Conservation (phyloP, 495 filamentous ascomycete species). For the Xylaria acuta region DNA sequence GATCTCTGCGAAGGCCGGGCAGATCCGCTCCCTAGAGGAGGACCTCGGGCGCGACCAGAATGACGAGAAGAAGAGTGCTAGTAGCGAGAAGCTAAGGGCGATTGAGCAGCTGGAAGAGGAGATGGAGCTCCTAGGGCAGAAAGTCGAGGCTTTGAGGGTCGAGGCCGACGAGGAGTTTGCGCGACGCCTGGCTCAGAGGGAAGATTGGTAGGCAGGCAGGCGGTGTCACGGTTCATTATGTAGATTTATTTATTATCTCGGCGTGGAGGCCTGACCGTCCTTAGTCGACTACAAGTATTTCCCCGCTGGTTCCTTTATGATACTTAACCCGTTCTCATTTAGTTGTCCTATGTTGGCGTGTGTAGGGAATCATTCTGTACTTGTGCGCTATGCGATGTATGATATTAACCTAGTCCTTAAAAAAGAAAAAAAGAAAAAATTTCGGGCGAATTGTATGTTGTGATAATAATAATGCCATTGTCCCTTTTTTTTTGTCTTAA, state of each 20-base stretch:
- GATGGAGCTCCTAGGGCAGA: conserved; percentile 21
- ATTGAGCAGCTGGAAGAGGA: conserved; percentile 27
- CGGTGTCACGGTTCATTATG: neutral
- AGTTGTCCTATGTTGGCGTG: neutral
- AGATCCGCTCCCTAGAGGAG: conserved; percentile 26
- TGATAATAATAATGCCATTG: neutral
- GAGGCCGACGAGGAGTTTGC: conserved; percentile 36
- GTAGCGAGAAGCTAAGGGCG: neutral
- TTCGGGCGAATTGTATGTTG: neutral
- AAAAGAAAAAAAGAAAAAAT: neutral
- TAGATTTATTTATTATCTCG: neutral
- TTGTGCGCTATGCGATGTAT: neutral
- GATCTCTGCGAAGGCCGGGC: conserved; percentile 33
- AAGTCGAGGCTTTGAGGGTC: conserved; percentile 29
- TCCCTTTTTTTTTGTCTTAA: neutral
- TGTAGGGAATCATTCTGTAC: neutral
- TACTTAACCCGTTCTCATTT: neutral
- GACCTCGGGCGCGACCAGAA: conserved; percentile 13
- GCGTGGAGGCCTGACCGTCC: neutral
- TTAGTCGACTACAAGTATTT: neutral
- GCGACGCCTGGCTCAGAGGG: conserved; percentile 12
- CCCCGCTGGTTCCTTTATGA: neutral
- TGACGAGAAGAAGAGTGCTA: conserved; percentile 5
- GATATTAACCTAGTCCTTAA: neutral
- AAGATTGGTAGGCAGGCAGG: neutral